Conservation (phyloP, 768 basidiomycete genomes). For the Trametes maxima region DNA sequence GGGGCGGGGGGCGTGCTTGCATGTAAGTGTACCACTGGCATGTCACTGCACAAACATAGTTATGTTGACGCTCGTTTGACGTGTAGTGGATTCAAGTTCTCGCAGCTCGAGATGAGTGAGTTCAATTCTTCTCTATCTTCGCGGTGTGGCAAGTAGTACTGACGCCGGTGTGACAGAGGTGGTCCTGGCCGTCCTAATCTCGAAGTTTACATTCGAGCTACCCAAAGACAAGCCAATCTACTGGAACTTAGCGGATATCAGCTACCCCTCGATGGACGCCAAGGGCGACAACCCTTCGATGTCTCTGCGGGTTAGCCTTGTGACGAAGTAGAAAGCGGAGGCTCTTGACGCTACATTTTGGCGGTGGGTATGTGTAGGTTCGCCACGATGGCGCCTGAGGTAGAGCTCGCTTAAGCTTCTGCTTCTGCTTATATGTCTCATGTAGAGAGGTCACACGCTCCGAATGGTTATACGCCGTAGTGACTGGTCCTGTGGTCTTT, state of each 20-base stretch:
- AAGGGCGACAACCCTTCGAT: no score
- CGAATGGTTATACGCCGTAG: no score
- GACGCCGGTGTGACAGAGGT: background rate
- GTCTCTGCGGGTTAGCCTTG: no score
- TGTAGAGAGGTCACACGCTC: no score
- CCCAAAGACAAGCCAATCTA: constrained; percentile 11
- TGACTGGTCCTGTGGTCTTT: no score
- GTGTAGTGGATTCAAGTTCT: constrained; percentile 27
- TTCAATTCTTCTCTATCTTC: background rate
- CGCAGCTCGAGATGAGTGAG: constrained; percentile 29
- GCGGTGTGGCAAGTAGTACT: background rate
- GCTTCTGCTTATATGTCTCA: no score
- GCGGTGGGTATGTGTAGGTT: no score
- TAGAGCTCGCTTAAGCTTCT: no score
- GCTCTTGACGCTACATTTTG: no score
- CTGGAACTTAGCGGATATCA: constrained; percentile 22
- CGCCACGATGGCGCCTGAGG: no score
- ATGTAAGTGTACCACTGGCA: constrained; percentile 38
- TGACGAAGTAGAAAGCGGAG: no score
- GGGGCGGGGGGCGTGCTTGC: constrained; percentile 47
- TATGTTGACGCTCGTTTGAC: background rate
- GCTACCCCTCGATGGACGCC: constrained; percentile 7
- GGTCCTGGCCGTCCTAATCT: constrained; percentile 15
- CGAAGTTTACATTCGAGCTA: constrained; percentile 17
- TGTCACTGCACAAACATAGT: no score